These are phyloP conservation scores for Tubosaeta sp. DNA, from an alignment of 768 basidiomycete genomes.

Conservation along the genomic window DNA sequence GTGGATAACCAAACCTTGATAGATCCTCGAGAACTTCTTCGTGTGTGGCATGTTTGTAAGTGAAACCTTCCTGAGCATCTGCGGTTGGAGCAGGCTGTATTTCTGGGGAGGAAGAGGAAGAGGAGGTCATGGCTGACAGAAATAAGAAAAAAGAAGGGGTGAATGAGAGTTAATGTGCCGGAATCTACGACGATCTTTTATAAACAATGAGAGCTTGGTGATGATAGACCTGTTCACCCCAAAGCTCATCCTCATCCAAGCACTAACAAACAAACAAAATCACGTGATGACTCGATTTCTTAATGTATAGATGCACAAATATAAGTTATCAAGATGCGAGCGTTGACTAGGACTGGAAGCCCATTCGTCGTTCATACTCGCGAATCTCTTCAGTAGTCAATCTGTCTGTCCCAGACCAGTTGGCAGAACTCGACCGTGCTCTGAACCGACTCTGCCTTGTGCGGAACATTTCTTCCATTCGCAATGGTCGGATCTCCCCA, in stretches of 20 bases:
- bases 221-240: conserved; percentile 20
- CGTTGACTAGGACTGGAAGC: conserved; percentile 52
- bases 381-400: conserved; percentile 79
- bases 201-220: conserved; percentile 23
- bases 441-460: conserved; percentile 76
- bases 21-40: conserved; percentile 90
- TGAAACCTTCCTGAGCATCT: conserved; percentile 38
- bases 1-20: conserved; percentile 58
- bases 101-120: conserved; percentile 77
- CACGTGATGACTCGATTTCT: conserved; percentile 11
- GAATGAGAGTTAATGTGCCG: conserved; percentile 27
- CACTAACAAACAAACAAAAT: conserved; percentile 19
- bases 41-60: conserved; percentile 70
- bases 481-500: conserved; percentile 77
- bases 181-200: conserved; percentile 31
- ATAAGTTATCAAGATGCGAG: conserved; percentile 18
- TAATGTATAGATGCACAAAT: not conserved
- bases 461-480: conserved; percentile 93
- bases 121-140: conserved; percentile 57
- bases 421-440: conserved; percentile 88
- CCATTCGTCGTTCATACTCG: conserved; percentile 90
- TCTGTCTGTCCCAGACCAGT: conserved; percentile 92
- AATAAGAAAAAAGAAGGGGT: conserved; percentile 26
- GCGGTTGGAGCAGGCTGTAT: conserved; percentile 46
- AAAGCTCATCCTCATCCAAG: conserved; percentile 15